These are phyloP conservation scores for Kluyveromyces dobzhanskii DNA, from an alignment of 805 yeast species.

Conservation along the genomic window DNA sequence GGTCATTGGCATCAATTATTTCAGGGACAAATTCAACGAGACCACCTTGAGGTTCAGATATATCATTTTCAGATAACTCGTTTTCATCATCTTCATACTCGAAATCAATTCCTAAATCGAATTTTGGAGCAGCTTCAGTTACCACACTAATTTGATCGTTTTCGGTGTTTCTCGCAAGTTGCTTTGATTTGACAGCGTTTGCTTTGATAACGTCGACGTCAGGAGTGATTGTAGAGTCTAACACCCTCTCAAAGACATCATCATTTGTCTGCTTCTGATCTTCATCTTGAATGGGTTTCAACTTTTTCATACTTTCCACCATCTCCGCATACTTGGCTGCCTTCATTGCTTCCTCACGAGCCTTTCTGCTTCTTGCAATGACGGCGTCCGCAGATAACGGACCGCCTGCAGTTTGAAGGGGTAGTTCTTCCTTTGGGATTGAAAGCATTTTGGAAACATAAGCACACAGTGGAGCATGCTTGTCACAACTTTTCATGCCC, in stretches of 20 bases:
- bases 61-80: constrained; percentile 9
- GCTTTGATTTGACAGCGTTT: constrained; percentile 1
- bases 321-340: constrained; percentile 51
- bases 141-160: constrained; percentile 17
- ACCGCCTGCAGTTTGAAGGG: constrained; percentile 39
- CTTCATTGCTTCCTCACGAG: constrained; percentile 57
- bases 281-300: constrained; percentile 8
- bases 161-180: not conserved
- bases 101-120: constrained; percentile 20
- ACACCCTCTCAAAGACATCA: constrained; percentile 20
- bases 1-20: constrained; percentile 32
- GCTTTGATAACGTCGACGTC: constrained; percentile 8
- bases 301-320: constrained; percentile 22
- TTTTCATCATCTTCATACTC: constrained; percentile 14
- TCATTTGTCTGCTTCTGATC: not conserved
- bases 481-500: constrained; percentile 61
- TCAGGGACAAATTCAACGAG: constrained; percentile 22
- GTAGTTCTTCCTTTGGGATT: constrained; percentile 73
- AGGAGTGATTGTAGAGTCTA: constrained; percentile 23
- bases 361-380: constrained; percentile 51
- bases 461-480: constrained; percentile 57
- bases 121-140: constrained; percentile 19
- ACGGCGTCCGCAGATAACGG: constrained; percentile 46
- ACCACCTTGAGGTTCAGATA: constrained; percentile 9
- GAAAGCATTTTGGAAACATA: constrained; percentile 87